Evolutionary conservation across 2,329 filamentous ascomycete species (phyloP).

Genomic region (Apiospora marii): DNA sequence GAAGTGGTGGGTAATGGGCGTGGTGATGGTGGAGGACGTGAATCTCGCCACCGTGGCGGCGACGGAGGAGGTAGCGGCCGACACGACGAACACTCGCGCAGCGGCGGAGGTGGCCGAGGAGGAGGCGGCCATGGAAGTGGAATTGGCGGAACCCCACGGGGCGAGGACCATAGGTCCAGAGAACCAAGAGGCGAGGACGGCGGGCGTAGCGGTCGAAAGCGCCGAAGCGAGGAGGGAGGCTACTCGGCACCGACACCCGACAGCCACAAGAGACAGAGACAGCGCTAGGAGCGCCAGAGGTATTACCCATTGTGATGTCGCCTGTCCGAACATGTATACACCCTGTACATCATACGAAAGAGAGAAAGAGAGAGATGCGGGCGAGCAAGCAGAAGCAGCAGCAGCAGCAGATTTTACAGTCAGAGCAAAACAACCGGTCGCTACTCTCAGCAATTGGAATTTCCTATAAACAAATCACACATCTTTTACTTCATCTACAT

Average conservation of each 20-base stretch:
- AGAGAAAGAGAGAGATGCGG: background rate
- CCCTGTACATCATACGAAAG: slow-evolving; percentile 22
- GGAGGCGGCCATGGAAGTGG: slow-evolving; percentile 43
- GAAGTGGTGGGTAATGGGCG: slow-evolving; percentile 32
- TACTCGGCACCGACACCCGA: slow-evolving; percentile 43
- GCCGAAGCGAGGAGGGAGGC: slow-evolving; percentile 57
- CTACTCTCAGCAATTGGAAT: slow-evolving; percentile 21
- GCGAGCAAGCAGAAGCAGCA: background rate
- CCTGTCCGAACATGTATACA: slow-evolving; percentile 20
- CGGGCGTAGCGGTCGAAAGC: slow-evolving; percentile 49
- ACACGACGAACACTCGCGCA: slow-evolving; percentile 41
- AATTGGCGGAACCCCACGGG: slow-evolving; percentile 45
- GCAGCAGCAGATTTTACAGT: slow-evolving; percentile 1
- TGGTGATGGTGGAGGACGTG: slow-evolving; percentile 39
- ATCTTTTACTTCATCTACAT: slow-evolving; percentile 12
- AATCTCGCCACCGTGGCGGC: slow-evolving; percentile 32
- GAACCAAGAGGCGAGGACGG: slow-evolving; percentile 46
- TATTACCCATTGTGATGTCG: background rate
- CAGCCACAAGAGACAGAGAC: slow-evolving; percentile 63
- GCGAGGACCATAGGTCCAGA: slow-evolving; percentile 44
- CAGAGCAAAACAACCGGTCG: slow-evolving; percentile 17
- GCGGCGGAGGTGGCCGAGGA: slow-evolving; percentile 32
- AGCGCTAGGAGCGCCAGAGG: slow-evolving; percentile 44
- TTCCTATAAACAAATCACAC: slow-evolving; percentile 18
- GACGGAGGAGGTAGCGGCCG: slow-evolving; percentile 24